A percentile compares a stretch with the other conserved stretches of the same genome.
phyloP scores from a whole-genome alignment of 768 basidiomycete species.

The Collybiopsis confluens region DNA sequence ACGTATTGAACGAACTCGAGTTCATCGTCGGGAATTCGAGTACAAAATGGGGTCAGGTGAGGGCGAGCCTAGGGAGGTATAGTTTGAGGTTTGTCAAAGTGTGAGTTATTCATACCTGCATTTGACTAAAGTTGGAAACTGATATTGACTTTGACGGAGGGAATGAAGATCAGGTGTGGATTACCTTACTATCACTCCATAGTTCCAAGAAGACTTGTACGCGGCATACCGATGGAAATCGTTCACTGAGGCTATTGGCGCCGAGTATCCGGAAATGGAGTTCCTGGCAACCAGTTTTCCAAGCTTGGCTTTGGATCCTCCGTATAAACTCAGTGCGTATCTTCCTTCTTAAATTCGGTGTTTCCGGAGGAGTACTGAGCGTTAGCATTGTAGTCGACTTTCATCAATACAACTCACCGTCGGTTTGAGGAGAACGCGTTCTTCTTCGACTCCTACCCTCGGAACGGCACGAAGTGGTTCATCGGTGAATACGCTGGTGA shows the following conservation, averaged over 20 bases:
- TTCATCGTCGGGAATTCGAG: conserved; percentile 49
- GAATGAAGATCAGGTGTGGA: conserved; percentile 27
- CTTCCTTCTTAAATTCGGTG: neutral
- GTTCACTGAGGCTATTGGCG: conserved; percentile 18
- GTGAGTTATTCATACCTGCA: conserved; percentile 24
- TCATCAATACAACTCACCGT: conserved; percentile 49
- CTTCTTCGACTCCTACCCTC: conserved; percentile 47
- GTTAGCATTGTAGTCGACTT: conserved; percentile 41
- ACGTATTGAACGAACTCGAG: conserved; percentile 40
- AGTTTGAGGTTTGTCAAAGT: conserved; percentile 42
- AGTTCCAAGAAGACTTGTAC: conserved; percentile 27
- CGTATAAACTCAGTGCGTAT: conserved; percentile 31
- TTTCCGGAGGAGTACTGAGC: neutral
- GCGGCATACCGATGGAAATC: conserved; percentile 28
- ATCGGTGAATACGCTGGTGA: conserved; percentile 54
- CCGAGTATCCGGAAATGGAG: conserved; percentile 27
- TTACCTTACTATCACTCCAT: no score
- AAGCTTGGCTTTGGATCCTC: conserved; percentile 36
- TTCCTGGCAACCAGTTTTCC: conserved; percentile 46
- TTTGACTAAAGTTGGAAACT: neutral
- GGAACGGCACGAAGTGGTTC: conserved; percentile 51
- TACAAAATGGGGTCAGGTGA: conserved; percentile 34
- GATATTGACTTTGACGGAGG: conserved; percentile 16
- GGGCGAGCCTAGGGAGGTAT: conserved; percentile 54
- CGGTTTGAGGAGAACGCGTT: conserved; percentile 35